These are phyloP conservation scores for Plasmodium yoelii DNA, from an alignment of 169 alveolate species.

Conservation along the genomic window DNA sequence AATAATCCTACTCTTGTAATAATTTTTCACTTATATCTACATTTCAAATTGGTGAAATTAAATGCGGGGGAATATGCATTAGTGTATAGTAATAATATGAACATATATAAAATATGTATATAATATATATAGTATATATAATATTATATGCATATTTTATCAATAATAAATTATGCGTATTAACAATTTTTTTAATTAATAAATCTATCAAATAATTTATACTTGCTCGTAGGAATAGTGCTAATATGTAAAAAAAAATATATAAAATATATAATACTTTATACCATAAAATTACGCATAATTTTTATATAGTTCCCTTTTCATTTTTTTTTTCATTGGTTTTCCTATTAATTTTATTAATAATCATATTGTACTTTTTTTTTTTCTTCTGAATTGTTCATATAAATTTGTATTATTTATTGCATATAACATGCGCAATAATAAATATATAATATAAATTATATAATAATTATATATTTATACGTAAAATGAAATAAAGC, in stretches of 20 bases:
- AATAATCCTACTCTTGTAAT: background rate
- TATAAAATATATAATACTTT: slow-evolving; percentile 6
- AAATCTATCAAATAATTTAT: slow-evolving; percentile 22
- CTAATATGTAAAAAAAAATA: slow-evolving; percentile 17
- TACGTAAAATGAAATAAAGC: too few species aligned
- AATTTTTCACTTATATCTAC: background rate
- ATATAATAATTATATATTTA: too few species aligned
- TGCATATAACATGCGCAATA: background rate
- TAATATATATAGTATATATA: too few species aligned
- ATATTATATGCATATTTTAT: slow-evolving; percentile 3
- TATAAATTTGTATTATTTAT: background rate
- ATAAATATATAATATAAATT: background rate
- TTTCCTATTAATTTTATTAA: slow-evolving; percentile 3
- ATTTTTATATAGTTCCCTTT: slow-evolving; percentile 6
- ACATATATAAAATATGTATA: background rate
- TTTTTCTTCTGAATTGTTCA: slow-evolving; percentile 14
- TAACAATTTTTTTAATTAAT: slow-evolving; percentile 3
- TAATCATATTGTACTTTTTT: slow-evolving; percentile 3
- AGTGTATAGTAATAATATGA: background rate
- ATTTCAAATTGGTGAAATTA: background rate
- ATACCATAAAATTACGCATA: slow-evolving; percentile 31
- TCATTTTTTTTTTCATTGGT: slow-evolving; percentile 19
- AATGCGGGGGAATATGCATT: background rate
- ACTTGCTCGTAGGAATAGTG: slow-evolving; percentile 30
- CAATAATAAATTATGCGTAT: background rate